phyloP scores from a whole-genome alignment of 179 eudicot genomes.

The Amaranthus tricolor region DNA sequence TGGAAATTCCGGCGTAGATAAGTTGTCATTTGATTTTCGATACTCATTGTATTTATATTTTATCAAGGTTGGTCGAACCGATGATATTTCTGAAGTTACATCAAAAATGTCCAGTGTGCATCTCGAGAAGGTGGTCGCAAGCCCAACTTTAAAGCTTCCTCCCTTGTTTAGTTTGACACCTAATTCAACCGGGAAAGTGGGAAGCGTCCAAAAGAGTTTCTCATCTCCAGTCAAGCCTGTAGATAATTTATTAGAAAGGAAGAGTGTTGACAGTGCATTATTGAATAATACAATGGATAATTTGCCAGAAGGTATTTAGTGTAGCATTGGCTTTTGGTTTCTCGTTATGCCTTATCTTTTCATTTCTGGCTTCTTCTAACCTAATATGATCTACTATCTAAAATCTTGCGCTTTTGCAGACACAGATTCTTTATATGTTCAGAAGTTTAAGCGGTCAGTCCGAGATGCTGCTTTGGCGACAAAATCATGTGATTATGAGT shows the following conservation, averaged over 20 bases:
- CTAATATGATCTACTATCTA: not conserved
- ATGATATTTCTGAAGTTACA: slow-evolving; percentile 62
- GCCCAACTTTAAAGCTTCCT: slow-evolving; percentile 84
- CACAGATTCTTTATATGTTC: slow-evolving; percentile 55
- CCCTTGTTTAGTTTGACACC: slow-evolving; percentile 87
- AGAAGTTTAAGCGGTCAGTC: slow-evolving; percentile 76
- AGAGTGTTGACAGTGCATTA: slow-evolving; percentile 39
- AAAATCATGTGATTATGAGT: slow-evolving; percentile 57
- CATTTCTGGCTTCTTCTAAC: slow-evolving; percentile 11
- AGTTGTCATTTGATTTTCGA: slow-evolving; percentile 11
- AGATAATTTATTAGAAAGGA: slow-evolving; percentile 55
- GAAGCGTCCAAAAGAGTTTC: slow-evolving; percentile 51
- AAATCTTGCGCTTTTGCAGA: slow-evolving; percentile 40
- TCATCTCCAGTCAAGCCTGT: slow-evolving; percentile 44
- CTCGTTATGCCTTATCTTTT: not conserved
- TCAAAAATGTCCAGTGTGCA: slow-evolving; percentile 59
- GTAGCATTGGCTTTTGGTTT: not conserved
- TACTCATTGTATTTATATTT: slow-evolving; percentile 13
- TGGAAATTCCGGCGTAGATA: not conserved
- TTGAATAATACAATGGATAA: slow-evolving; percentile 40
- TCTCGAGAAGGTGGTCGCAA: slow-evolving; percentile 68
- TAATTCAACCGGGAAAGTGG: slow-evolving; percentile 74
- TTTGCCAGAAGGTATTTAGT: slow-evolving; percentile 54
- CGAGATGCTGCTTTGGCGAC: slow-evolving; percentile 85
- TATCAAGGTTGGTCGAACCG: slow-evolving; percentile 53